Evolutionary conservation across 306 rosid genomes (phyloP), one percentile per base, ranked within the genome.

Genomic region (Acacia crassicarpa): DNA sequence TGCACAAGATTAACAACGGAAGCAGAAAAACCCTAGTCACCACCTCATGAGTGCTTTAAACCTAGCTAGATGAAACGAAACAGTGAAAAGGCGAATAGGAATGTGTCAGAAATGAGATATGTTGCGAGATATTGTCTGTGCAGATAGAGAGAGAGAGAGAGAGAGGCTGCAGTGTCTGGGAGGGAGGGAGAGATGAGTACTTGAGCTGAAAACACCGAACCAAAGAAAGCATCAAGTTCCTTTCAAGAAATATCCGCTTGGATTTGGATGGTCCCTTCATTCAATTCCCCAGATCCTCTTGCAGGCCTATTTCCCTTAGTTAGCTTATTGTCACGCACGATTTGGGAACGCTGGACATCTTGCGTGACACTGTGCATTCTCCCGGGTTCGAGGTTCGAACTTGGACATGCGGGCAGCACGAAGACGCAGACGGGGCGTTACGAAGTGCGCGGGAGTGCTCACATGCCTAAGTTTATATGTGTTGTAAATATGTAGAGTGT

Each of bases 71-170:
- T 49, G 56, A 6, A 49, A 19, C n/a, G 6, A 54, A 54, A 54
- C 61, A 54, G 22, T 54, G 23, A 54, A 10, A 19, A 20, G 61
- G 23, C 25, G 11, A 19, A n/a, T n/a, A 43, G 35, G 53, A 41
- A 69, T n/a, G 53, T 69, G 74, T 69, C 74, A 69, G 74, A 69
- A 41, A n/a, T 13, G 61, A 72, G 58, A 72, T 72, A 44, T 9
- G 22, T 6, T 5, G 9, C 45, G 75, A 43, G 75, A 71, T 71
- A 32, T 45, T 1, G 8, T 71, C 46, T 16, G 51, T 13, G 16
- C 70, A 4, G 59, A 49, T n/a, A 51, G n/a, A n/a, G n/a, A n/a
- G n/a, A n/a, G 59, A 19, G 59, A 44, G 38, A 45, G 5, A 44
- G 4, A 22, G n/a, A 41, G 14, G 66, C 6, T 9, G 66, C 33